A percentile compares a stretch with the other conserved stretches of the same genome.
These are phyloP conservation scores for Thelonectria discophora DNA, from an alignment of 2,329 filamentous ascomycete genomes.

Conservation along the genomic window DNA sequence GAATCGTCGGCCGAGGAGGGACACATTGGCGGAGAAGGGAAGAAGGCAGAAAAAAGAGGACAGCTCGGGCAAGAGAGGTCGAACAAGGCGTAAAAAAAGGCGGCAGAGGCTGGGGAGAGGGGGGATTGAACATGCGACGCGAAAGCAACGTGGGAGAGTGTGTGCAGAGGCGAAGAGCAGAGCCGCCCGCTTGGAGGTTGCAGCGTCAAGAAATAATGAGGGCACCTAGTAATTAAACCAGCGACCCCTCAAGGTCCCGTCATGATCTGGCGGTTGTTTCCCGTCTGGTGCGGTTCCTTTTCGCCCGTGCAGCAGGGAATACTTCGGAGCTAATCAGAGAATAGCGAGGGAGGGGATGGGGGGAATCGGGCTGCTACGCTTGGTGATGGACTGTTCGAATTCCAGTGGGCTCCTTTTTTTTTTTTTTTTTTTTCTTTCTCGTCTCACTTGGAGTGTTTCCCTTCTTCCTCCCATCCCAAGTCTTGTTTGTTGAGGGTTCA, in stretches of 20 bases:
- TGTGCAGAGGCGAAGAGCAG: conserved; percentile 10
- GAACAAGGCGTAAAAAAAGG: conserved; percentile 15
- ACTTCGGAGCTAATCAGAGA: conserved; percentile 24
- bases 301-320: conserved; percentile 22
- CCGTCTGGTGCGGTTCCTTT: conserved; percentile 5
- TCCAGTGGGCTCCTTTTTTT: conserved; percentile 8
- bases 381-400: conserved; percentile 3
- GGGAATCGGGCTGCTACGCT: not conserved
- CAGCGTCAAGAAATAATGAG: conserved; percentile 18
- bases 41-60: conserved; percentile 26
- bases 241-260: conserved; percentile 24
- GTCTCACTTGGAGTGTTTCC: not conserved
- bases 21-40: conserved; percentile 48
- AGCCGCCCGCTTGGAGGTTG: conserved; percentile 21
- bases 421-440: too few relatives aligned
- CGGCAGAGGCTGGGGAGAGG: not conserved
- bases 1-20: conserved; percentile 47
- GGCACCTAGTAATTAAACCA: not conserved
- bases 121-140: conserved; percentile 18
- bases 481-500: not conserved
- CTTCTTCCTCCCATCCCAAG: conserved; percentile 7
- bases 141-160: conserved; percentile 14
- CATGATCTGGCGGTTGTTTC: conserved; percentile 22
- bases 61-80: conserved; percentile 17
- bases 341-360: not conserved